Evolutionary conservation across 208 protist genomes (phyloP).

Genomic region (Leishmania martiniquensis): DNA sequence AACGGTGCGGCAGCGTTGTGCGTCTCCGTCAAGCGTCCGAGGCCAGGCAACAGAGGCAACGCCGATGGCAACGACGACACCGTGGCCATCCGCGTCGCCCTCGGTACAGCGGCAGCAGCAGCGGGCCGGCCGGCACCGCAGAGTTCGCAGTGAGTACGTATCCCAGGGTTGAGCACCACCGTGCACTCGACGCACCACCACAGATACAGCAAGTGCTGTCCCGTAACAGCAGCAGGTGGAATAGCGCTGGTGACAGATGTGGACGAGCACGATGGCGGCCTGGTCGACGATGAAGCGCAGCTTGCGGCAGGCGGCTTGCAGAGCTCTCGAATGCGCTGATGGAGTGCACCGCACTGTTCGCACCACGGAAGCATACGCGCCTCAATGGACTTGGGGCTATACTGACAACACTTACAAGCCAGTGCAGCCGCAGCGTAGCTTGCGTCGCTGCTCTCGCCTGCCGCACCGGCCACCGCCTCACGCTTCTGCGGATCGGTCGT

Average conservation of each 20-base stretch:
- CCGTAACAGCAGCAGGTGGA: not conserved
- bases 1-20: slow-evolving; percentile 20
- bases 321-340: slow-evolving; percentile 13
- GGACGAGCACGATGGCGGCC: not conserved
- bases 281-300: not conserved
- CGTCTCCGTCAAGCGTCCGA: not conserved
- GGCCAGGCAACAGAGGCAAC: not conserved
- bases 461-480: not conserved
- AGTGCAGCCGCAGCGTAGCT: slow-evolving; percentile 29
- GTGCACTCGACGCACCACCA: slow-evolving; percentile 33
- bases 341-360: slow-evolving; percentile 27
- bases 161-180: slow-evolving; percentile 34
- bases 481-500: slow-evolving; percentile 6
- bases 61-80: too few species aligned
- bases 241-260: not conserved
- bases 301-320: not conserved
- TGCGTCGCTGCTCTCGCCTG: not conserved
- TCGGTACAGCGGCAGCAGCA: not conserved
- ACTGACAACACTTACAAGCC: slow-evolving; percentile 15
- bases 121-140: slow-evolving; percentile 30
- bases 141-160: slow-evolving; percentile 25
- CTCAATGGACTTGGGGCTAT: slow-evolving; percentile 18
- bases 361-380: slow-evolving; percentile 47
- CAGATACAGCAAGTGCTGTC: slow-evolving; percentile 11
- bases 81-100: not conserved